Evolutionary conservation across 2,329 filamentous ascomycete species (phyloP), one percentile per base, ranked within the genome.

Genomic region (Aspergillus candidus): DNA sequence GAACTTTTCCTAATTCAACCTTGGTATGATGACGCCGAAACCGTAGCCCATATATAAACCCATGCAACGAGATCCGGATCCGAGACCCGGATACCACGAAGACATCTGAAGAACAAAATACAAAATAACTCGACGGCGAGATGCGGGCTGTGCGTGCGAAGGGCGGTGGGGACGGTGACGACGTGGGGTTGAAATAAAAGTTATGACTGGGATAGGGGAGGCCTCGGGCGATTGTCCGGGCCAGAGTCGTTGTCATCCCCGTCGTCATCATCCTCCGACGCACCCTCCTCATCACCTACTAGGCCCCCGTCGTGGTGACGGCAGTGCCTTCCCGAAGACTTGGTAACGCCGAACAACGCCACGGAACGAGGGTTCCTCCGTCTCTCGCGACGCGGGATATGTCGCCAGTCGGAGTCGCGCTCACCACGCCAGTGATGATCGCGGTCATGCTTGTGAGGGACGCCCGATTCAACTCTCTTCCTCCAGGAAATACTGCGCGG

Each of bases 401-500:
- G 60, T 54, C 62, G 60, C 52, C 59, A 59, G 53, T 62, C 56
- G 53, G 52, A 59, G 54, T 63, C 61, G 54, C 62, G 65, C 48
- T 57, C 61, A 58, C 65, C 58, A 58, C 56, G 51, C 44, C 54
- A 55, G 53, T 58, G 60, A 60, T 55, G 64, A 47, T 65, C 60
- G 56, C 62, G 63, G 55, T 64, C 52, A 60, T 67, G 54, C 52
- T 67, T 58, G 49, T 57, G 52, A 59, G 72, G 67, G 66, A 76
- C 66, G 76, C 75, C 78, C 76, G 79, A 75, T 88, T 83, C 74
- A 83, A 72, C 73, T 78, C 65, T 82, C 78, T 62, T 96, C 90
- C 69, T 97, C 91, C 69, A 97, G 70, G 86, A 97, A 97, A 84
- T 95, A 96, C 83, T 88, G 37, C 48, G 30, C 39, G 40, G 40